Evolutionary conservation across 106 monocot species (phyloP).

Genomic region (Allium fistulosum): DNA sequence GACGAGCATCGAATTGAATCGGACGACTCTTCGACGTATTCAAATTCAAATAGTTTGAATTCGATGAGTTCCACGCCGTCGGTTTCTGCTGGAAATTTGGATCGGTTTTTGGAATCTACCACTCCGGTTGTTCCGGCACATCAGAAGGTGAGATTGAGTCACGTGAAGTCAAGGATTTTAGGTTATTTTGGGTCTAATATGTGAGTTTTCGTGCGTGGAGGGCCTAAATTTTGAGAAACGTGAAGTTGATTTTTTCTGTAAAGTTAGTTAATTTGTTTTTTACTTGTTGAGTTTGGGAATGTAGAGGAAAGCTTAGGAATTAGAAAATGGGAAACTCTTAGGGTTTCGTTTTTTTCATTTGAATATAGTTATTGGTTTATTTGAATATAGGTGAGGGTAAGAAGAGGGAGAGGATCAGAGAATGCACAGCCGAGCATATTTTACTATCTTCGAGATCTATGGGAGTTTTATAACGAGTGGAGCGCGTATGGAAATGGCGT

Average conservation of each 20-base stretch:
- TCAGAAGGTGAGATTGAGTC: constrained; percentile 24
- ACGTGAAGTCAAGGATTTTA: not conserved
- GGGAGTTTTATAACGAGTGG: constrained; percentile 68
- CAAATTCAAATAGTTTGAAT: constrained; percentile 22
- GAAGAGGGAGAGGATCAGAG: constrained; percentile 32
- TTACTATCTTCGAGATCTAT: constrained; percentile 67
- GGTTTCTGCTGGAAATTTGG: constrained; percentile 34
- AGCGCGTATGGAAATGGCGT: constrained; percentile 54
- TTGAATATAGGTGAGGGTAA: constrained; percentile 26
- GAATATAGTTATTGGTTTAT: not conserved
- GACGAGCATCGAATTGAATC: constrained; percentile 33
- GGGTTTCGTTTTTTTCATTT: too few relatives aligned
- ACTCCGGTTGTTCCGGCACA: constrained; percentile 42
- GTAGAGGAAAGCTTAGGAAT: too few relatives aligned
- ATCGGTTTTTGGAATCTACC: constrained; percentile 52
- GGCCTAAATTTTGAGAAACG: too few relatives aligned
- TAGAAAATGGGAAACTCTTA: too few relatives aligned
- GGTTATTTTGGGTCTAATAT: not conserved
- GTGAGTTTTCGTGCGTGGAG: not conserved
- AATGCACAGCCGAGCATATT: constrained; percentile 25
- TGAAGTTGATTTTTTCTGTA: too few relatives aligned
- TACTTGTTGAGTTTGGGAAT: too few relatives aligned
- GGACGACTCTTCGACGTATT: constrained; percentile 42
- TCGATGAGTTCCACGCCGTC: constrained; percentile 22
- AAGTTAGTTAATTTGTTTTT: too few relatives aligned